Evolutionary conservation across 768 basidiomycete genomes (phyloP), one percentile per base, ranked within the genome.

Genomic region (Galerina marginata): DNA sequence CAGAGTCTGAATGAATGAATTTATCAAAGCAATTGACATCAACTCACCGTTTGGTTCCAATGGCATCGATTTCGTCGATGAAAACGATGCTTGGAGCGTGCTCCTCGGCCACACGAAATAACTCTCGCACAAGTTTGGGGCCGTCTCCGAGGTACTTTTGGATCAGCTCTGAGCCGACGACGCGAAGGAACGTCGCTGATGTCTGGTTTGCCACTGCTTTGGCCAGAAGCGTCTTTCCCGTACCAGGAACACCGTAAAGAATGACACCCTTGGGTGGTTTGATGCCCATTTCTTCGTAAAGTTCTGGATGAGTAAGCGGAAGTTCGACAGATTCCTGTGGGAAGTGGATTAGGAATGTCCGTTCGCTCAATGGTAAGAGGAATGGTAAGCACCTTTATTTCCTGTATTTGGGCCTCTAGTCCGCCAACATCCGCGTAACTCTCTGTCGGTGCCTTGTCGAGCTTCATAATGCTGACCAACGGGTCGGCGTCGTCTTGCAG

Each of bases 221-320:
- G 15, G 97, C 97, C 2, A 99, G 86, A 0, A 99, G 86, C 0
- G 97, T 99, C 79, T 99, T 99, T 56, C 97, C 97, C 11, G 96
- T 99, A 56, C 97, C 97, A 0, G 97, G 97, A 3, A 96, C 96
- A 65, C 97, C 97, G 70, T 99, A 99, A 1, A 99, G 85, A 65
- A 99, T 99, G 71, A 99, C 96, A 78, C 97, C 97, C 75, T 99
- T 99, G 20, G 97, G 97, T n/a, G 96, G 97, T 69, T 92, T 92
- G 76, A 99, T 99, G 57, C 97, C 97, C 97, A 99, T 99, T 81
- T 99, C 96, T 76, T 99, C 96, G 77, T 99, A 99, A 40, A 99
- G 78, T 72, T 99, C 97, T 3, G 97, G 97, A 72, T 99, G 97
- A 9, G 96, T 99, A 23, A 99, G 81, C 0, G 97, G 97, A 36